phyloP scores from a whole-genome alignment of 169 alveolate species.

The Theileria orientalis region DNA sequence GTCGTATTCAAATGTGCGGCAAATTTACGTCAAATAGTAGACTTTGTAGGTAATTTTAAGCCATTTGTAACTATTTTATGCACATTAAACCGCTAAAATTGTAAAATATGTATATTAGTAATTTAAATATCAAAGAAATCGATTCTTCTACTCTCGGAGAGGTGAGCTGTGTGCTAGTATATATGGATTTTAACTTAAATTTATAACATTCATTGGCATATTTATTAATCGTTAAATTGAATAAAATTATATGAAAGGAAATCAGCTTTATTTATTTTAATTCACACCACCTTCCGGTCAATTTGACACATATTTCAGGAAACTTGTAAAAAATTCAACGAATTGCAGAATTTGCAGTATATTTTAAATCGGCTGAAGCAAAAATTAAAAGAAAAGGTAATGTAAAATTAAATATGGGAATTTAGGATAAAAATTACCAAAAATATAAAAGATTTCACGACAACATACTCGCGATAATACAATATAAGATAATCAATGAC shows the following conservation, averaged over 20 bases:
- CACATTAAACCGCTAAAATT: too few relatives aligned
- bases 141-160: slow-evolving; percentile 45
- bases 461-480: slow-evolving; percentile 14
- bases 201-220: neutral
- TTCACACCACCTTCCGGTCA: neutral
- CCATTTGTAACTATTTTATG: too few relatives aligned
- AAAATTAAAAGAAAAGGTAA: slow-evolving; percentile 29
- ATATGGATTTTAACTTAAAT: too few relatives aligned
- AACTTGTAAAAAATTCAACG: slow-evolving; percentile 39
- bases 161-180: too few relatives aligned
- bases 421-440: neutral
- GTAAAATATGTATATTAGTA: neutral
- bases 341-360: slow-evolving; percentile 21
- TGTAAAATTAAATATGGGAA: neutral
- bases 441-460: slow-evolving; percentile 16
- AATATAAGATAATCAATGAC: slow-evolving; percentile 16
- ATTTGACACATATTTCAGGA: slow-evolving; percentile 14
- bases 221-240: neutral
- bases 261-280: neutral
- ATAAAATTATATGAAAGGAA: neutral
- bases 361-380: slow-evolving; percentile 21
- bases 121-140: slow-evolving; percentile 30
- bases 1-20: too few relatives aligned
- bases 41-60: too few relatives aligned
- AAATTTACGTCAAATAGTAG: too few relatives aligned